Percentiles rank a stretch among this genome's conserved stretches.
phyloP scores from a whole-genome alignment of 805 yeast genomes.

The Pichia insulana region DNA sequence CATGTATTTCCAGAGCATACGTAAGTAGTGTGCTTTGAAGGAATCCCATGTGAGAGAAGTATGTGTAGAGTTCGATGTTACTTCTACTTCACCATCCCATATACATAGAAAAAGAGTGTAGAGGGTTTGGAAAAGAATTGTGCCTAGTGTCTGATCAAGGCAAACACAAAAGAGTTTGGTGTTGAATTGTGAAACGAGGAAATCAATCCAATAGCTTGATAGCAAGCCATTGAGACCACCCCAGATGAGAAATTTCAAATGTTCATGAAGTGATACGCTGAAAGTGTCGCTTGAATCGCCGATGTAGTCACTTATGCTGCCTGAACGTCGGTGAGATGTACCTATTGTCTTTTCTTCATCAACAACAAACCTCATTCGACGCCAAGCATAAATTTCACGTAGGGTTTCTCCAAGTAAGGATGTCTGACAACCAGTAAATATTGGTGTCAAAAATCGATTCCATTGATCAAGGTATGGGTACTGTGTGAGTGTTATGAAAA shows the following conservation, averaged over 20 bases:
- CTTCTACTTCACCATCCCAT: constrained; percentile 43
- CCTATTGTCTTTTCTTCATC: constrained; percentile 1
- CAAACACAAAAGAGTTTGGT: constrained; percentile 32
- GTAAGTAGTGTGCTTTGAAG: constrained; percentile 5
- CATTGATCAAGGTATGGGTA: constrained; percentile 10
- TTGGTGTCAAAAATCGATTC: constrained; percentile 12
- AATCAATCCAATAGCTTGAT: constrained; percentile 46
- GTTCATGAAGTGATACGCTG: constrained; percentile 15
- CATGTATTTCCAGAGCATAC: constrained; percentile 38
- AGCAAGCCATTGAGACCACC: constrained; percentile 51
- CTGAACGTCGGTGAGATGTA: no score
- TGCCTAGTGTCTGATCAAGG: constrained; percentile 48
- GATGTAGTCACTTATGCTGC: no score
- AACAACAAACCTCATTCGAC: not conserved
- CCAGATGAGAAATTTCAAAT: constrained; percentile 47
- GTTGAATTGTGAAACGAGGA: constrained; percentile 32
- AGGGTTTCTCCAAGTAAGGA: constrained; percentile 12
- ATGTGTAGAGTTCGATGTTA: not conserved
- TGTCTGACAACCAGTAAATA: constrained; percentile 13
- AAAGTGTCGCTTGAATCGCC: no score
- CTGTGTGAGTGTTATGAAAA: constrained; percentile 11
- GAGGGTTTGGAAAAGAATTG: constrained; percentile 43
- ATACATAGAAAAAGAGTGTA: constrained; percentile 40
- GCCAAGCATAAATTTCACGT: constrained; percentile 6
- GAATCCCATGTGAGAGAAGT: constrained; percentile 3